A percentile compares a stretch with the other conserved stretches of the same genome.
phyloP scores from a whole-genome alignment of 176 grass and related monocot genomes.

The Neostapfia colusana region DNA sequence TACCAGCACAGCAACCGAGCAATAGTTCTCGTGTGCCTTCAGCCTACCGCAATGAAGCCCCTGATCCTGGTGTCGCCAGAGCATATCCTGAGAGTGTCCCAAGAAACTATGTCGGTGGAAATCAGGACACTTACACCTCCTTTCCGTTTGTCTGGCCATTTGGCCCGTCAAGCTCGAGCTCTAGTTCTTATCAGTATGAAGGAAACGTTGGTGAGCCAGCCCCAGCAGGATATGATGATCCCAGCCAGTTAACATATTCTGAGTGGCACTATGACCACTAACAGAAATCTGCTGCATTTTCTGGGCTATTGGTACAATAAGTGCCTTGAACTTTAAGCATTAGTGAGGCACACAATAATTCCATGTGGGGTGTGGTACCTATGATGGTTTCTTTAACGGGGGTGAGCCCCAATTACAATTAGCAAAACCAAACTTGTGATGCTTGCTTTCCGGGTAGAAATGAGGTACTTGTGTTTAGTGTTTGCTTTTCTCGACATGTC shows the following conservation, averaged over 20 bases:
- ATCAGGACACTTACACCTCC: slow-evolving; percentile 28
- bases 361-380: not conserved
- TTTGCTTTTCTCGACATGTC: not conserved
- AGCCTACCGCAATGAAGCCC: not conserved
- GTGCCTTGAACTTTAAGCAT: not conserved
- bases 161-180: slow-evolving; percentile 36
- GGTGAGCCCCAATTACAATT: not conserved
- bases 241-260: slow-evolving; percentile 50
- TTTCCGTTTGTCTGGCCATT: slow-evolving; percentile 71
- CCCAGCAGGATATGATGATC: slow-evolving; percentile 50
- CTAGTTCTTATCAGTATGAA: slow-evolving; percentile 34
- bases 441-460: not conserved
- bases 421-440: not conserved
- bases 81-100: slow-evolving; percentile 4
- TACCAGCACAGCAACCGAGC: slow-evolving; percentile 44
- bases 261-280: slow-evolving; percentile 52
- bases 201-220: slow-evolving; percentile 35
- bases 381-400: not conserved
- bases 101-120: slow-evolving; percentile 15
- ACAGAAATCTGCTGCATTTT: slow-evolving; percentile 13
- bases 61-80: slow-evolving; percentile 12
- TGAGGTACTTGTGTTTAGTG: not conserved
- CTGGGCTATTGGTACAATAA: not conserved
- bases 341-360: not conserved
- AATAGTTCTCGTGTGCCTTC: slow-evolving; percentile 16